These are phyloP conservation scores for Cladosporium sp. DNA, from an alignment of 2,329 filamentous ascomycete genomes.

Conservation along the genomic window DNA sequence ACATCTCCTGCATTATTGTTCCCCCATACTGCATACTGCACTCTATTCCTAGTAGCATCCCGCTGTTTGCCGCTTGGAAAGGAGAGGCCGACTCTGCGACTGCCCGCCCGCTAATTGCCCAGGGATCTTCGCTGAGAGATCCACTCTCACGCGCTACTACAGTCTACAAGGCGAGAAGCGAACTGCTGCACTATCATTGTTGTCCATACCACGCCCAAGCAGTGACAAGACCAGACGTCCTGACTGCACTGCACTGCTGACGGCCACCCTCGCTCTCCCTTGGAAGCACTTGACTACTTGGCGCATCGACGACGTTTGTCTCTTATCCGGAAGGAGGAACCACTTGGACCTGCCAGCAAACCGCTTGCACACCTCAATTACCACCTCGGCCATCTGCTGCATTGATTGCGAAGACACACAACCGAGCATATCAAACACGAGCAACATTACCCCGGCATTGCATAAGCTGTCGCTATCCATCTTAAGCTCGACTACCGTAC, in stretches of 20 bases:
- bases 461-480: slow-evolving; percentile 7
- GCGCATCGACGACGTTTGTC: neutral
- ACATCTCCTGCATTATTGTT: neutral
- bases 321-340: neutral
- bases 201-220: neutral
- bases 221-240: neutral
- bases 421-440: neutral
- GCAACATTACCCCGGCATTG: neutral
- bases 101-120: neutral
- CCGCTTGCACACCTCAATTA: neutral
- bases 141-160: neutral
- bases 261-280: neutral
- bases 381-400: neutral
- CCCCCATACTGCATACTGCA: too few species aligned
- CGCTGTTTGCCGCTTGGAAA: neutral
- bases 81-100: neutral
- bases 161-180: neutral
- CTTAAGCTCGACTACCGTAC: neutral
- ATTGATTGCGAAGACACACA: neutral
- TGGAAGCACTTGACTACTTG: neutral
- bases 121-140: neutral
- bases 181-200: neutral
- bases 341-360: neutral
- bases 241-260: neutral
- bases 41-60: neutral